Base-by-base conservation (phyloP, 306 rosid genomes). In the Mimosa bimucronata region DNA sequence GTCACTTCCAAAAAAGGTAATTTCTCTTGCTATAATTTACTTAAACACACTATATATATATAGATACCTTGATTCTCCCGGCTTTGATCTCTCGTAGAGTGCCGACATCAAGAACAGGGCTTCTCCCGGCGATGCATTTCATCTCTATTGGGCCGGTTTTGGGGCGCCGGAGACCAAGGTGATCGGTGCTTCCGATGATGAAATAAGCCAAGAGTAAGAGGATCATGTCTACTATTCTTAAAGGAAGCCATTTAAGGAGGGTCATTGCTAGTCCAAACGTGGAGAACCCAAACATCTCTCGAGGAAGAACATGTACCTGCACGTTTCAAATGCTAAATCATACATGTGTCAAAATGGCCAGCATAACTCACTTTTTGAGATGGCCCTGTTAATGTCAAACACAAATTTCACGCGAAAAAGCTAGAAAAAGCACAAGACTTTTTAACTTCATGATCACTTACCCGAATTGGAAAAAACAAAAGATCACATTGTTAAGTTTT, bases 81-180 rank as follows among this genome's bases (percentile, higher is more conserved):
- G 90, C 85, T 87, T 77, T 91, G 0, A 96, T 96, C 61, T 86
- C 90, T 14, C 90, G 82, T 1, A 96, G 73, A 34, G 92, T 92
- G 31, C 99, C 99, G 0, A 93, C 94, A 65, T 96, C 99, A 34
- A 96, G 94, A 3, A 96, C 97, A 0, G 99, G 99, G 78, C 94
- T 93, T 78, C 89, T 96, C 0, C 99, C 99, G 0, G 99, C 92
- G 21, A 84, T 91, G 18, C 91, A 87, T 78, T 96, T 96, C 0
- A 89, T 98, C 82, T 96, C 97, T 5, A 96, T 74, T 15, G 99
- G 99, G 0, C 99, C 99, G 0, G 94, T 87, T 84, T 96, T 96
- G 1, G 99, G 99, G 65, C 99, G 86, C 31, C 84, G 89, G 78
- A 96, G 91, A 21, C 99, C 99, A 10, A 86, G 81, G 46, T 90